Base-by-base conservation (phyloP, 78 protist genomes). In the Dictyostelium purpureum region DNA sequence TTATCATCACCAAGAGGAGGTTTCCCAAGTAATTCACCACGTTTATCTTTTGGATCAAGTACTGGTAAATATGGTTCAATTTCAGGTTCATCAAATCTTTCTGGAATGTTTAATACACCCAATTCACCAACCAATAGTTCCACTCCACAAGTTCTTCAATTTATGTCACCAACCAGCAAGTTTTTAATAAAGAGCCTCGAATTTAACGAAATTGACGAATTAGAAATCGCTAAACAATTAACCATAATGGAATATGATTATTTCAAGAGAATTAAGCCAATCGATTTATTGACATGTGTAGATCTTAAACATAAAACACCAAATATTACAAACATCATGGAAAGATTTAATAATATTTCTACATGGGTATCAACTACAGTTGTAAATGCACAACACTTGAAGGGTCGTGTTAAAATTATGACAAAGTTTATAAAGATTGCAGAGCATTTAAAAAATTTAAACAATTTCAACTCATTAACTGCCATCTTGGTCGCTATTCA, bases 181-280 rank as follows among this genome's bases (percentile, higher is more conserved):
- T 57, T 26, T 6, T 63, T 24, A 63, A 31, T 43, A 40, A 69
- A 69, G 52, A 69, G 26, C 40, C 21, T 85, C 6, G 57, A 63
- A 33, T 47, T 85, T 9, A 16, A 14, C 26, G 45, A 85, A 9
- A 85, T 85, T 33, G 92, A 85, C 43, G 92, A 85, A 24, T 28
- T 59, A 6, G 92, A 85, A 47, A 70, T 85, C 11, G 92, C 92
- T 1, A 52, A 70, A 56, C 92, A 85, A 73, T 35, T 85, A 11
- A 85, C 92, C 21, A 42, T 85, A 26, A 85, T 85, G 5, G 92
- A 85, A 24, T 85, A 56, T 47, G 54, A 73, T n/a, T 19, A 26
- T 2, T 85, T 73, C 66, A 31, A 51, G n/a, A 33, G 52, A 31
- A 69, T 69, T 4, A 38, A 69, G 33, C 76, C 76, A 69, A 42